Evolutionary conservation across 768 basidiomycete genomes (phyloP), one percentile per base, ranked within the genome.

Genomic region (Mycena olivaceomarginata): DNA sequence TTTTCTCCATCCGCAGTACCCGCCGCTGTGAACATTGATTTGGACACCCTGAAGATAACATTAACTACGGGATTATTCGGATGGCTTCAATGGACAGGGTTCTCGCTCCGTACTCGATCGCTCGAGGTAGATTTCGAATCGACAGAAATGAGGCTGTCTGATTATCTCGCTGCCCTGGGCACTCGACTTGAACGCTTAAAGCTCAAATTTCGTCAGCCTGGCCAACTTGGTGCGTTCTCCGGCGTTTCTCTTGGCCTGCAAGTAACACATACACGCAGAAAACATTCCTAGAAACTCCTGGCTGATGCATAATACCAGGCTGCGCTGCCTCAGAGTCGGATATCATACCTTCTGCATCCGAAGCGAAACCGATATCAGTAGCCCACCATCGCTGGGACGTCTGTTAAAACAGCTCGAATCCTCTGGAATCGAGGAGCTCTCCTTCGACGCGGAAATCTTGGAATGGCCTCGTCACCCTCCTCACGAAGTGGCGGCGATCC

Each of bases 71-170:
- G 6, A 6, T 15, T 76, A 13, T 12, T 66, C 16, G 64, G 45
- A 18, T 76, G 75, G 69, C 69, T 76, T 37, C 37, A 39, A 39
- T 70, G 51, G 69, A 70, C 53, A 11, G 56, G 20, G 8, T 70
- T 76, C 56, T 65, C 53, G 11, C 64, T 76, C 22, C 43, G 56
- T 15, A 69, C 75, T 10, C 51, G 46, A 15, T 62, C 41, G 43
- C 20, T 76, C 53, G 64, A 67, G 11, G n/a, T 76, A n/a, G 31
- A 59, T 11, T 37, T 76, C 20, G 41, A 45, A 15, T 7, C 10
- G 5, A 22, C 31, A 16, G 48, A 53, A 43, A 1, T 31, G 8
- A 53, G 12, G 4, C 7, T 76, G 2, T 45, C 16, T 0, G 64
- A 70, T 6, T 76, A 70, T 46, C 22, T 76, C 43, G 18, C 18